phyloP scores from a whole-genome alignment of 2,329 filamentous ascomycete genomes.

The Chaetomium strumarium region DNA sequence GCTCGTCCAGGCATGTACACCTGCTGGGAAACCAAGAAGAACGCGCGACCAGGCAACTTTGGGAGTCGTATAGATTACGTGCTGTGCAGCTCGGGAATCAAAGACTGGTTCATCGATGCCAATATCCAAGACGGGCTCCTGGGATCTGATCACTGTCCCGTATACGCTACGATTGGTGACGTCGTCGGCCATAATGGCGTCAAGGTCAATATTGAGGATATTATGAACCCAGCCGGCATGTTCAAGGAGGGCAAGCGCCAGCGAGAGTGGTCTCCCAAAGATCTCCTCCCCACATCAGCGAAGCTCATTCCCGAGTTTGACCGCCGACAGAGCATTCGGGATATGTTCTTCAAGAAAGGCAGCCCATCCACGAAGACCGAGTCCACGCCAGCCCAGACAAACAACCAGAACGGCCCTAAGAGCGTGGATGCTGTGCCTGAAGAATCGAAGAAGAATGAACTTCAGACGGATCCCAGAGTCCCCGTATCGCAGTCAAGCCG shows the following conservation, averaged over 20 bases:
- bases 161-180: conserved; percentile 70
- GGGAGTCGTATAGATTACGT: conserved; percentile 93
- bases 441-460: neutral
- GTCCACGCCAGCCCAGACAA: conserved; percentile 11
- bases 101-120: conserved; percentile 69
- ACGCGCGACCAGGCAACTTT: conserved; percentile 91
- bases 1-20: conserved; percentile 87
- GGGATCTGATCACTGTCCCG: conserved; percentile 95
- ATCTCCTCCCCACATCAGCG: conserved; percentile 69
- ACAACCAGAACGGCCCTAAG: neutral
- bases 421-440: neutral
- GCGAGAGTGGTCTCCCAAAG: conserved; percentile 59
- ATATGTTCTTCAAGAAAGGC: conserved; percentile 75
- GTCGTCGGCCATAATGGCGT: conserved; percentile 46
- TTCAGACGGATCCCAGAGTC: neutral
- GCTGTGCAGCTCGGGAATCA: conserved; percentile 73
- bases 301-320: conserved; percentile 85
- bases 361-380: conserved; percentile 20
- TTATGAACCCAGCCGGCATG: conserved; percentile 71
- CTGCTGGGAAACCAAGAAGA: conserved; percentile 92
- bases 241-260: conserved; percentile 62
- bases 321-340: conserved; percentile 75
- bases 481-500: conserved; percentile 5
- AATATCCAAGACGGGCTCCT: conserved; percentile 91
- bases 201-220: conserved; percentile 55